Base-by-base conservation (phyloP, 2,329 filamentous ascomycete species). In the Hypomyces rosellus region DNA sequence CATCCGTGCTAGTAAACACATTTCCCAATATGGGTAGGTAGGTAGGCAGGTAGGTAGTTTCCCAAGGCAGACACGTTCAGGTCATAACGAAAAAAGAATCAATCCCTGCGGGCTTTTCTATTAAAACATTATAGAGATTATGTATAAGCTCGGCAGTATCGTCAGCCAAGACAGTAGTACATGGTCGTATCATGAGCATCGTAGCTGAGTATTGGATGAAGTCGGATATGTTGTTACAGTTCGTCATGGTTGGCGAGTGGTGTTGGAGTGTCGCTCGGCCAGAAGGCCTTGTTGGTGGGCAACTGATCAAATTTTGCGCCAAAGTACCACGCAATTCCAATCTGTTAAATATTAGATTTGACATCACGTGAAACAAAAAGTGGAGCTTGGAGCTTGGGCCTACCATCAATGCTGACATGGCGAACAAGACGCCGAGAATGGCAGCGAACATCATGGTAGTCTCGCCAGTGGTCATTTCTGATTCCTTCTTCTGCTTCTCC, bases 351-450 rank as follows among this genome's bases (percentile, higher is more conserved):
- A 44, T 20, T 15, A 34, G 30, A 18, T 12, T 39, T 12, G 22
- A 11, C 38, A 20, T 16, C 5, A 18, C 14, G 15, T 30, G 34
- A n/a, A 30, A 40, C n/a, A 9, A 22, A 15, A 11, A 16, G 7
- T 22, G 15, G 46, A 22, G 3, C 22, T 20, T 20, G 9, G 34
- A 38, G 25, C 18, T n/a, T 34, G 33, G 11, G 73, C 83, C 61
- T 77, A 96, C 90, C 92, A 97, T 96, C 22, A 86, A 59, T 46
- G 72, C 73, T 16, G 89, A 85, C 38, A 96, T 80, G 36, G 91
- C 61, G 37, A 83, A 58, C 58, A 97, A 73, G n/a, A 86, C 83
- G 22, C 74, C 70, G 34, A 92, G 61, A 7, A 90, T 83, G 38
- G 85, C 80, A 18, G 74, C 63, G 37, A 87, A 71, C 61, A 97